Base-by-base conservation (phyloP, 768 basidiomycete genomes). In the Lactarius vividus region DNA sequence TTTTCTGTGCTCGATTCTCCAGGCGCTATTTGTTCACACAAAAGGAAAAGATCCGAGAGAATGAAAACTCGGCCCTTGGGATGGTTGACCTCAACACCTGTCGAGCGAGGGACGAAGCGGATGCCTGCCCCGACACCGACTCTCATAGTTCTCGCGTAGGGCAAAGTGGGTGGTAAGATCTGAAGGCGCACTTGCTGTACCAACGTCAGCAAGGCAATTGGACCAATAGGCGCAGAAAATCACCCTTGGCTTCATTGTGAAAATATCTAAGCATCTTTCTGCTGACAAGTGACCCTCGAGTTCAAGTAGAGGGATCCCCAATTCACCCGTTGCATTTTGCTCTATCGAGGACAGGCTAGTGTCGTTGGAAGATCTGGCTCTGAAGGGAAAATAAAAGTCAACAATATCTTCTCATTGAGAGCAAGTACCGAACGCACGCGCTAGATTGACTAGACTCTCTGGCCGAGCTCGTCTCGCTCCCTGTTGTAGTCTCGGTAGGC, bases 231-330 rank as follows among this genome's bases (percentile, higher is more conserved):
- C 49, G 4, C n/a, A n/a, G 76, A 26, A 20, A 33, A 39, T 67
- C 68, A 94, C 96, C 85, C 94, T 95, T 1, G 90, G 90, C 68
- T 85, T 84, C 94, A 99, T 96, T 1, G 93, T 92, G 75, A 99
- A 99, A 54, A 99, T 88, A 75, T 99, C 97, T 33, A 98, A 78
- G 9, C 92, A 92, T 23, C 84, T 81, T 35, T 89, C 84, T 1
- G 92, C 88, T 33, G 87, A 83, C 39, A 99, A 81, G 31, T 92
- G 81, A 39, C 83, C 80, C 74, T 98, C 96, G 18, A 99, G 83
- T 69, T 95, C 92, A 31, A 84, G 77, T 23, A 96, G 78, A 7
- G 91, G 82, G 72, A 82, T 82, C 15, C 79, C 76, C 65, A 84
- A 74, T 1, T 82, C 82, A 26, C 81, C 76, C n/a, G 80, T 79